These are phyloP conservation scores for Apodospora peruviana DNA, from an alignment of 495 filamentous ascomycete species.

Conservation along the genomic window DNA sequence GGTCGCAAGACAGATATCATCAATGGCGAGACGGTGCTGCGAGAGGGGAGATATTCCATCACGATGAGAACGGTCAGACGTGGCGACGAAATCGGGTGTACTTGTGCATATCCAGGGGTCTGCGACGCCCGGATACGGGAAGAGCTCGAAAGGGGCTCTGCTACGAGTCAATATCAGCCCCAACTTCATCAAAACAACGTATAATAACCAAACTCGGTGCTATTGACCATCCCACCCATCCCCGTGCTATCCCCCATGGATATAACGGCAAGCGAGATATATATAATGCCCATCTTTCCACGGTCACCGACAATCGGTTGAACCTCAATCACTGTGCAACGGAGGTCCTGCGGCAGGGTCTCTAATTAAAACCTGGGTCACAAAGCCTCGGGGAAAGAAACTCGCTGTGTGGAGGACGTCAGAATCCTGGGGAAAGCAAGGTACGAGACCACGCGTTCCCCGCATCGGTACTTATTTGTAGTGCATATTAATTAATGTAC, in stretches of 20 bases:
- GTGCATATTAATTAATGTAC: slow-evolving; percentile 2
- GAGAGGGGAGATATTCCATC: slow-evolving; percentile 23
- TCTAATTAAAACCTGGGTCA: too few relatives aligned
- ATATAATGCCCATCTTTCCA: too few relatives aligned
- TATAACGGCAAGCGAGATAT: too few relatives aligned
- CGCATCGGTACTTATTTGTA: neutral
- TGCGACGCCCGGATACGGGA: slow-evolving; percentile 25
- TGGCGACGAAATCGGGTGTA: slow-evolving; percentile 17
- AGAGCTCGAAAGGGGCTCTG: slow-evolving; percentile 7
- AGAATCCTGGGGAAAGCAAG: too few relatives aligned
- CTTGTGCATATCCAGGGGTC: slow-evolving; percentile 23
- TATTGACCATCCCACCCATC: neutral
- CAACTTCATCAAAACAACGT: neutral
- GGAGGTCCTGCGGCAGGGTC: too few relatives aligned
- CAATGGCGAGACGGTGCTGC: slow-evolving; percentile 12
- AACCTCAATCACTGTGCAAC: too few relatives aligned
- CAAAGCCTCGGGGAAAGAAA: too few relatives aligned
- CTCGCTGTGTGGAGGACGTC: too few relatives aligned
- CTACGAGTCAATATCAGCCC: neutral
- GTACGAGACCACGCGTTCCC: neutral
- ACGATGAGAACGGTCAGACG: slow-evolving; percentile 23
- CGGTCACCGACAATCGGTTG: too few relatives aligned
- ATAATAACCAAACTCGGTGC: neutral
- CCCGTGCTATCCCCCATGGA: too few relatives aligned
- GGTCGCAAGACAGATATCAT: slow-evolving; percentile 25